A percentile compares a stretch with the other conserved stretches of the same genome.
phyloP scores from a whole-genome alignment of 2,329 filamentous ascomycete genomes.

The Fusarium sulawesiense region DNA sequence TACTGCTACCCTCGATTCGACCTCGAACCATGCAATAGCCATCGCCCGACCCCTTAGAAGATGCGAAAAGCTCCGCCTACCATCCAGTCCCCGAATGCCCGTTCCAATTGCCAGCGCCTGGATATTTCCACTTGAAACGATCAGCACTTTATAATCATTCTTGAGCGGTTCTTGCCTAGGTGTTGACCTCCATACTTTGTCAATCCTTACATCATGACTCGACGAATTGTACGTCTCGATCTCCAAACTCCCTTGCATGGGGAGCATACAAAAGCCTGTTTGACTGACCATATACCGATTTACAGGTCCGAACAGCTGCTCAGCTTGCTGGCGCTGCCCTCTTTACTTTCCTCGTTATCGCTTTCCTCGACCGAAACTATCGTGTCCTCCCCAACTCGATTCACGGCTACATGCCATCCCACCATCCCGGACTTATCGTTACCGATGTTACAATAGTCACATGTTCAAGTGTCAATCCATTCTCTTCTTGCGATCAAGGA shows the following conservation, averaged over 20 bases:
- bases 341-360: conserved; percentile 76
- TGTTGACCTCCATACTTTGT: conserved; percentile 9
- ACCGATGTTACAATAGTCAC: conserved; percentile 84
- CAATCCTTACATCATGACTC: conserved; percentile 48
- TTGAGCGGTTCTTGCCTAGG: background rate
- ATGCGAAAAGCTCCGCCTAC: conserved; percentile 44
- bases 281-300: conserved; percentile 12
- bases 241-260: background rate
- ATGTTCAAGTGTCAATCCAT: conserved; percentile 79
- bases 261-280: background rate
- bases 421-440: conserved; percentile 85
- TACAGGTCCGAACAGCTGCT: conserved; percentile 73
- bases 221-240: conserved; percentile 51
- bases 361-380: conserved; percentile 90
- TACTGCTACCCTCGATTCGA: background rate
- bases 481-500: conserved; percentile 82
- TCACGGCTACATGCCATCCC: conserved; percentile 86
- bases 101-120: conserved; percentile 24
- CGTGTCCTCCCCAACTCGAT: conserved; percentile 85
- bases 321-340: conserved; percentile 77
- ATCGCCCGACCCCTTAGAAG: conserved; percentile 37
- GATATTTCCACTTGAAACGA: conserved; percentile 37
- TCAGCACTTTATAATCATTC: conserved; percentile 11
- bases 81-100: conserved; percentile 38
- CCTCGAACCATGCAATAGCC: conserved; percentile 45